phyloP scores from a whole-genome alignment of 2,329 filamentous ascomycete species.

The Sphaerulina musiva region DNA sequence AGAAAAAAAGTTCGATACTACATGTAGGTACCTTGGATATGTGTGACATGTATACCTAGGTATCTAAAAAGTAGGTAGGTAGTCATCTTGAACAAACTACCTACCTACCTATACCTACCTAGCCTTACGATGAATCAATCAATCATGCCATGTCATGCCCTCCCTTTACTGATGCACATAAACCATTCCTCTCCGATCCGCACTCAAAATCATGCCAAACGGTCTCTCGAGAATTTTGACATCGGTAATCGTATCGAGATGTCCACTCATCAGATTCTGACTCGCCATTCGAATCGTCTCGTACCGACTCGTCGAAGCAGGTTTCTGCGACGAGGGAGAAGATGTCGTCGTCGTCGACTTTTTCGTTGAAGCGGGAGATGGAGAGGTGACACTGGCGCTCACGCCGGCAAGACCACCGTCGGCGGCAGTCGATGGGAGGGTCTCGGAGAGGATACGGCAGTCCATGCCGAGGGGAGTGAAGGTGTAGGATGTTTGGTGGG shows the following conservation, averaged over 20 bases:
- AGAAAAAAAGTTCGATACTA: too few relatives aligned
- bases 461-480: conserved; percentile 37
- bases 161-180: conserved; percentile 63
- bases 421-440: conserved; percentile 14
- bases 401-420: conserved; percentile 10
- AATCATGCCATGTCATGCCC: background rate
- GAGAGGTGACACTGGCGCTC: conserved; percentile 22
- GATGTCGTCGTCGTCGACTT: conserved; percentile 9
- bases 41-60: too few relatives aligned
- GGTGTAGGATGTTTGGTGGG: conserved; percentile 63
- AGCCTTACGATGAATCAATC: too few relatives aligned
- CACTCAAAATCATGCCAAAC: conserved; percentile 87
- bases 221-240: conserved; percentile 82
- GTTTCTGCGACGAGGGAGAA: conserved; percentile 7
- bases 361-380: conserved; percentile 34
- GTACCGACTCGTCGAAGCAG: conserved; percentile 43
- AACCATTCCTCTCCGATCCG: conserved; percentile 80
- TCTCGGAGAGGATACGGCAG: conserved; percentile 38
- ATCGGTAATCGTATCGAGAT: conserved; percentile 82
- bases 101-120: too few relatives aligned
- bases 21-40: too few relatives aligned
- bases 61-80: too few relatives aligned
- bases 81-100: too few relatives aligned
- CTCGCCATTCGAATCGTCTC: conserved; percentile 85
- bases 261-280: conserved; percentile 74